Conservation (phyloP, 345 rosid species). For the Ceriops decandra region DNA sequence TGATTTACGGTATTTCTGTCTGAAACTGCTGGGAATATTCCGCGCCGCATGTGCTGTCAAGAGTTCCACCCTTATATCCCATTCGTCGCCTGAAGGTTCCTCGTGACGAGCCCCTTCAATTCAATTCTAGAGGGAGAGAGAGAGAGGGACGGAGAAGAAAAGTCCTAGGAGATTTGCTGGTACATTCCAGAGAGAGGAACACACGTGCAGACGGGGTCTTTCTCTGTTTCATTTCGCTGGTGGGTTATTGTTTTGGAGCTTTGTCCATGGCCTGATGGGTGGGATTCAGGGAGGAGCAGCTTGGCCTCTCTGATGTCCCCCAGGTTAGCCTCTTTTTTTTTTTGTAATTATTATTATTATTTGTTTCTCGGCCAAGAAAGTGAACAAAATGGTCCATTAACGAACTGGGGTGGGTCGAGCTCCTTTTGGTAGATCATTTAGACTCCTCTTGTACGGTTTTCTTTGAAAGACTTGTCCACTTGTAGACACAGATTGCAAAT, state of each 20-base stretch:
- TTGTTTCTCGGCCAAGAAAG: conserved; percentile 20
- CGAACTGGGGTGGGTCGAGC: neutral
- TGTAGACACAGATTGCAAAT: conserved; percentile 31
- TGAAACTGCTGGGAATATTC: conserved; percentile 60
- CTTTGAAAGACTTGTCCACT: conserved; percentile 6
- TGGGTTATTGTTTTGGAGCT: conserved; percentile 50
- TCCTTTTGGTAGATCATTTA: too few species aligned
- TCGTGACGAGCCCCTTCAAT: neutral
- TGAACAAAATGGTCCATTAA: conserved; percentile 9
- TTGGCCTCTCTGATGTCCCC: conserved; percentile 48
- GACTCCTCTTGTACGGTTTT: conserved; percentile 10
- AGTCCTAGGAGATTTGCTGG: neutral
- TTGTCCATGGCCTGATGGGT: conserved; percentile 49
- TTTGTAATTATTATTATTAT: neutral
- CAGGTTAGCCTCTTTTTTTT: neutral
- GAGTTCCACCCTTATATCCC: conserved; percentile 10
- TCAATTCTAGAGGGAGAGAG: neutral
- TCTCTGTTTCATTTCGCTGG: neutral
- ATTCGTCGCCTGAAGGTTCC: conserved; percentile 17
- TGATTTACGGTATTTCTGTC: conserved; percentile 17
- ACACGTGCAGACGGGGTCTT: neutral
- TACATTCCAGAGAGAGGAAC: neutral
- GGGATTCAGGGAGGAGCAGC: conserved; percentile 48
- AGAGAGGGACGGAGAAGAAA: neutral
- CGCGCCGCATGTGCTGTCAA: conserved; percentile 10